A percentile compares a stretch with the other conserved stretches of the same genome.
Evolutionary conservation across 2,329 filamentous ascomycete species (phyloP).

Genomic region (Penicillium vulpinum): DNA sequence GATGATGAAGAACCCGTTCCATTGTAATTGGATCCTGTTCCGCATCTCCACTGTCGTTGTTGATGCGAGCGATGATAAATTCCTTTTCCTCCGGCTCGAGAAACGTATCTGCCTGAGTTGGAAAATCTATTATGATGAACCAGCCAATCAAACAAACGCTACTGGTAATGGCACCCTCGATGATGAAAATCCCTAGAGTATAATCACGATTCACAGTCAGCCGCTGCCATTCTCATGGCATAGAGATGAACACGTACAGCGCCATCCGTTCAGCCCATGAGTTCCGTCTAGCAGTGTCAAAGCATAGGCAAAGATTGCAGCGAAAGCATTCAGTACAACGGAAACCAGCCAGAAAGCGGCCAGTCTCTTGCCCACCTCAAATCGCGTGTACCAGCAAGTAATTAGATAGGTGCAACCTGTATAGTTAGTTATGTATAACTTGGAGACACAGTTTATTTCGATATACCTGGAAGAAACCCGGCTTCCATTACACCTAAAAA

Average conservation of each 20-base stretch:
- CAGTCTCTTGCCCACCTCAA: constrained; percentile 35
- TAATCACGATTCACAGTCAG: neutral
- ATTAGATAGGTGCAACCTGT: constrained; percentile 38
- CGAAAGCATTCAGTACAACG: constrained; percentile 27
- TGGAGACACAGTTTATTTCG: constrained; percentile 15
- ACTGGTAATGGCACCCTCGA: constrained; percentile 33
- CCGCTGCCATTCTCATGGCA: neutral
- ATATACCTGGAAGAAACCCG: neutral
- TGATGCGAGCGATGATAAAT: constrained; percentile 38
- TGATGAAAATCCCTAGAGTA: constrained; percentile 24
- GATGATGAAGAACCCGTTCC: constrained; percentile 25
- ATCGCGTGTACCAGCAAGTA: constrained; percentile 40
- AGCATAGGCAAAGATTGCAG: constrained; percentile 40
- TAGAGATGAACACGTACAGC: neutral
- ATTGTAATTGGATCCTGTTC: constrained; percentile 28
- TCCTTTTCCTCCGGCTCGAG: constrained; percentile 24
- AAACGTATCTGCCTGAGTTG: constrained; percentile 29
- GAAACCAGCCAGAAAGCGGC: constrained; percentile 26
- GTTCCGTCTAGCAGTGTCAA: constrained; percentile 32
- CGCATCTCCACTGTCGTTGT: constrained; percentile 39
- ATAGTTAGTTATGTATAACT: constrained; percentile 34
- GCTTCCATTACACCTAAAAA: neutral
- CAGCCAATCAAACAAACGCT: constrained; percentile 31
- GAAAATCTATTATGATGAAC: constrained; percentile 46
- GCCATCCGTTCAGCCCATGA: constrained; percentile 35